Base-by-base conservation (phyloP, 345 rosid genomes). In the Rubroshorea leprosula region DNA sequence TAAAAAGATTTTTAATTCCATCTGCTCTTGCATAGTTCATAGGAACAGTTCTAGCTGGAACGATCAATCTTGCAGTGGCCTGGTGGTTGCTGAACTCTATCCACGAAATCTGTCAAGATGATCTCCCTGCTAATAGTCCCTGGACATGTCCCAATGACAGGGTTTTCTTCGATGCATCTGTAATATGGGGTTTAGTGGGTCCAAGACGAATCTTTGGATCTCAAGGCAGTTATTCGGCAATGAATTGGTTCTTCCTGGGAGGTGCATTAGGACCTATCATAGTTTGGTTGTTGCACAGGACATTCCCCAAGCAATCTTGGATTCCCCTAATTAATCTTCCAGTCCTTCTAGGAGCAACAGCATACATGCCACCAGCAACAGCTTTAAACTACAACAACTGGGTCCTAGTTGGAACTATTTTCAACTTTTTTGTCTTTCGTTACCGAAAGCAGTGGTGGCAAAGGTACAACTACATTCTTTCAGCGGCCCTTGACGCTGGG, bases 101-200 rank as follows among this genome's bases (percentile, higher is more conserved):
- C 23, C 61, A 72, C 23, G 78, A 88, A 72, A 86, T 88, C 75
- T 91, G 96, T 71, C 86, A 78, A 57, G 96, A 86, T 23, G 80
- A 84, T 23, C 85, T 91, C 45, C 87, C 95, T 0, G 58, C 75
- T 0, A 65, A 79, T 67, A 86, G 95, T 73, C 95, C 92, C 10
- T 91, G 95, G 96, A 88, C 95, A 63, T 88, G 98, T 70, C 98
- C 96, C 0, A 56, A 74, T 24, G 95, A 88, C 54, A 67, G 88
- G 38, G 92, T 91, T 61, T 88, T 91, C 86, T 88, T 88, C 38
- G 95, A 91, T 63, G 96, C 98, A 31, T 82, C 95, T 4, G 92
- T 86, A 50, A 91, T 88, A 57, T 91, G 96, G 96, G 98, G 95
- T 59, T 54, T 87, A 69, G 91, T 80, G 7, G 96, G 91, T 47